Evolutionary conservation across 108 stramenopile genomes (phyloP).

Genomic region (Skeletonema grethae): DNA sequence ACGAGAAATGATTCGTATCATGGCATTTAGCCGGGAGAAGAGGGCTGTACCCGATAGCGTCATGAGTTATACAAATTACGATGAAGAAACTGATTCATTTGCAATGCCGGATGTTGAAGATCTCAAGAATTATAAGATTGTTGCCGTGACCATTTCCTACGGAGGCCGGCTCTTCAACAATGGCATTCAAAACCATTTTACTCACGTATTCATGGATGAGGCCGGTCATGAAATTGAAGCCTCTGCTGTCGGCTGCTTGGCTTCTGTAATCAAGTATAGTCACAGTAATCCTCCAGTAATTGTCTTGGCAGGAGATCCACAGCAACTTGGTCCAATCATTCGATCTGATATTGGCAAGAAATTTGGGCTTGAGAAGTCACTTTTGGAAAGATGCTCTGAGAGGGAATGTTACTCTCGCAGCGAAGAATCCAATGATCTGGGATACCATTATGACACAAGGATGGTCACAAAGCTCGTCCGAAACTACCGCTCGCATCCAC

Average conservation of each 20-base stretch:
- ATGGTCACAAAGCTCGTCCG: slow-evolving; percentile 58
- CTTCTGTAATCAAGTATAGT: slow-evolving; percentile 22
- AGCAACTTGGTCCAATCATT: slow-evolving; percentile 70
- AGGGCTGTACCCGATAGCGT: slow-evolving; percentile 43
- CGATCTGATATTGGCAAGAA: slow-evolving; percentile 49
- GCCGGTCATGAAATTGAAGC: slow-evolving; percentile 77
- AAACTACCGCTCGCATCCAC: slow-evolving; percentile 74
- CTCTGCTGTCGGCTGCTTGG: slow-evolving; percentile 42
- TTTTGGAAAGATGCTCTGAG: slow-evolving; percentile 56
- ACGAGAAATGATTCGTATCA: slow-evolving; percentile 52
- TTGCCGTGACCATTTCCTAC: slow-evolving; percentile 50
- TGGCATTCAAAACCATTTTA: slow-evolving; percentile 55
- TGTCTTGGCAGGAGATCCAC: slow-evolving; percentile 74
- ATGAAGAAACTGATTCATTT: slow-evolving; percentile 37
- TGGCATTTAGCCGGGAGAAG: slow-evolving; percentile 56
- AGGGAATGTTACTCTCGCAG: slow-evolving; percentile 13
- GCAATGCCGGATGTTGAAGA: slow-evolving; percentile 13
- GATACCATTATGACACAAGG: slow-evolving; percentile 37
- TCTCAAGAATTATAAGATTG: slow-evolving; percentile 35
- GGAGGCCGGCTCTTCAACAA: slow-evolving; percentile 50
- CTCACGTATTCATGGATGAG: slow-evolving; percentile 62
- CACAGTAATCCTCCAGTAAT: neutral
- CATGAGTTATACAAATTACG: slow-evolving; percentile 20
- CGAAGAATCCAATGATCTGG: slow-evolving; percentile 14
- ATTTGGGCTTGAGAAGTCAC: slow-evolving; percentile 58